Evolutionary conservation across 2,329 filamentous ascomycete genomes (phyloP).

Genomic region (Moelleriella libera): DNA sequence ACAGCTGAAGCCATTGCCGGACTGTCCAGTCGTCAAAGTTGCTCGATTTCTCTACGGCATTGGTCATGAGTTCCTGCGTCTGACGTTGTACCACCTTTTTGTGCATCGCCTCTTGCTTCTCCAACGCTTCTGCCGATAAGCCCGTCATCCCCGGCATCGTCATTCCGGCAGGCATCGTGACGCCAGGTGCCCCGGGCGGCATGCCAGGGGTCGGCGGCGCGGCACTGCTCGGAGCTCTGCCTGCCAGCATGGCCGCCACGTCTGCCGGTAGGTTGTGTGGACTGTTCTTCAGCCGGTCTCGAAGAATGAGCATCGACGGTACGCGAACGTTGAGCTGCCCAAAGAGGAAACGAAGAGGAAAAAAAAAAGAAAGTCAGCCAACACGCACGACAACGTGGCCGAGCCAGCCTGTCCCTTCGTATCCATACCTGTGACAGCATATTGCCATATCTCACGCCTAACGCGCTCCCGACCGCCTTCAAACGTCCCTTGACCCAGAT

Average conservation of each 20-base stretch:
- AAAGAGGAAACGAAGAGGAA: background rate
- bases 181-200: background rate
- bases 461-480: constrained; percentile 34
- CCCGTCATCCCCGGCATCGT: background rate
- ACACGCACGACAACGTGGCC: no score
- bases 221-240: background rate
- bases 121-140: background rate
- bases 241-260: background rate
- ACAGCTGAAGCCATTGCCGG: constrained; percentile 5
- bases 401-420: background rate
- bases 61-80: constrained; percentile 5
- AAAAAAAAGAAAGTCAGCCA: background rate
- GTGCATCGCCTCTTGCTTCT: constrained; percentile 4
- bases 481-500: constrained; percentile 39
- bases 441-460: constrained; percentile 43
- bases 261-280: background rate
- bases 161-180: background rate
- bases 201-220: background rate
- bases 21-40: constrained; percentile 7
- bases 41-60: constrained; percentile 4
- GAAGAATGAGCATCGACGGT: constrained; percentile 45
- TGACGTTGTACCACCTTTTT: constrained; percentile 4
- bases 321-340: constrained; percentile 38
- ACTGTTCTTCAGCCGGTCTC: constrained; percentile 19
- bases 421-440: constrained; percentile 33